Base-by-base conservation (phyloP, 768 basidiomycete genomes). In the Pilatotrama ljubarskyi region DNA sequence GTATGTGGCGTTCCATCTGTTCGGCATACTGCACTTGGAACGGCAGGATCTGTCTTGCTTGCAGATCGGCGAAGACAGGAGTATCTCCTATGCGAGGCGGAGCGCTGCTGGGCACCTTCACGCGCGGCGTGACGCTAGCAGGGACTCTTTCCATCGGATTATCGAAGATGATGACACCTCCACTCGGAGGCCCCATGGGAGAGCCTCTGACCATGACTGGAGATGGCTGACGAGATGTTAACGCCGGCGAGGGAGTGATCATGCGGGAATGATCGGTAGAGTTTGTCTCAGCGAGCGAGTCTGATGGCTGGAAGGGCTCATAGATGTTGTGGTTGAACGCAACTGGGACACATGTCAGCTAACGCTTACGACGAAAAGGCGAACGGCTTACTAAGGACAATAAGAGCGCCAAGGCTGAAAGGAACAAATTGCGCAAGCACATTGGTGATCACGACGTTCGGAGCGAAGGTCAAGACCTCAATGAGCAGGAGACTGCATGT, bases 401-500 rank as follows among this genome's bases (percentile, higher is more conserved):
- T 57, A 11, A 81, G 53, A 8, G 77, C 70, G 25, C 76, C 78
- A 18, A 81, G 61, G 55, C 75, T 74, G 59, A 76, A 78, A 0
- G 79, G 78, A 17, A 81, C 60, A 46, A 77, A 78, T 36, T 80
- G 75, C 0, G 70, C 77, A 5, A 80, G 44, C 9, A 75, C 58
- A 46, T 71, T 74, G n/a, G 76, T 75, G 38, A 63, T 59, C 5
- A 69, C 66, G 14, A 73, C 70, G 38, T 69, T 66, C 25, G 79
- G 77, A 3, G 75, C 76, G 36, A 79, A 55, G 1, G 74, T 76
- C n/a, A 80, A 56, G 15, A 79, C 55, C 37, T 82, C 80, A 2
- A 81, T 69, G 9, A 79, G 42, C 26, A 82, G 46, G n/a, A 82
- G 73, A 35, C 78, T 75, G n/a, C 73, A 17, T 3, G 73, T 72